Conservation (phyloP, 805 yeast species). For the Ogataea minuta region DNA sequence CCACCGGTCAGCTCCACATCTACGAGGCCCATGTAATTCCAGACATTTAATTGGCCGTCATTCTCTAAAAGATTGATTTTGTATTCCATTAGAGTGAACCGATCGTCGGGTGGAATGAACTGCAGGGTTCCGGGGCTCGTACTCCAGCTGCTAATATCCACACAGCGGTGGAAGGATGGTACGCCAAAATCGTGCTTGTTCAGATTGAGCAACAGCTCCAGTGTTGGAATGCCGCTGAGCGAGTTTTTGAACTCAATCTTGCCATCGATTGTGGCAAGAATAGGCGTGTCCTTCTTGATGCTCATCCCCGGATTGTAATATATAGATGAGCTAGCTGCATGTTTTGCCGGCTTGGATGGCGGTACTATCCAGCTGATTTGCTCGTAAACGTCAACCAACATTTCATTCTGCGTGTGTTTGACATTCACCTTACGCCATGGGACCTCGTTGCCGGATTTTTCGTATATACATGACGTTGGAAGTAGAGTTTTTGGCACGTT, state of each 20-base stretch:
- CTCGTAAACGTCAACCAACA: conserved; percentile 81
- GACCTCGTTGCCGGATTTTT: conserved; percentile 37
- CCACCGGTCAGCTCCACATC: conserved; percentile 53
- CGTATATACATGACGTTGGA: conserved; percentile 24
- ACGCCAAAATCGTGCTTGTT: conserved; percentile 47
- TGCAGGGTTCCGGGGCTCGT: conserved; percentile 45
- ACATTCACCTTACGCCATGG: conserved; percentile 84
- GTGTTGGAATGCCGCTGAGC: conserved; percentile 74
- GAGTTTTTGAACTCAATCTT: conserved; percentile 59
- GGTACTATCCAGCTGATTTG: conserved; percentile 53
- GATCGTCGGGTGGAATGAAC: conserved; percentile 90
- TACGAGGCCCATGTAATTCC: conserved; percentile 49
- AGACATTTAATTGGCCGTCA: conserved; percentile 17
- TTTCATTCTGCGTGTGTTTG: conserved; percentile 76
- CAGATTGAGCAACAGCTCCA: conserved; percentile 53
- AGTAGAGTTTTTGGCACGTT: conserved; percentile 13
- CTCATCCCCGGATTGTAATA: conserved; percentile 30
- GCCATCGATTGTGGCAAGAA: conserved; percentile 61
- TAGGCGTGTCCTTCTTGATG: conserved; percentile 32
- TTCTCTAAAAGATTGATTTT: conserved; percentile 47
- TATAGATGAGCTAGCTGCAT: conserved; percentile 20
- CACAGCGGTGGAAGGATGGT: conserved; percentile 72
- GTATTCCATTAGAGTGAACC: conserved; percentile 60
- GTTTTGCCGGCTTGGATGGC: conserved; percentile 22
- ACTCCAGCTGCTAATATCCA: conserved; percentile 54